Base-by-base conservation (phyloP, 495 filamentous ascomycete species). In the Beverwykella pulmonaria region DNA sequence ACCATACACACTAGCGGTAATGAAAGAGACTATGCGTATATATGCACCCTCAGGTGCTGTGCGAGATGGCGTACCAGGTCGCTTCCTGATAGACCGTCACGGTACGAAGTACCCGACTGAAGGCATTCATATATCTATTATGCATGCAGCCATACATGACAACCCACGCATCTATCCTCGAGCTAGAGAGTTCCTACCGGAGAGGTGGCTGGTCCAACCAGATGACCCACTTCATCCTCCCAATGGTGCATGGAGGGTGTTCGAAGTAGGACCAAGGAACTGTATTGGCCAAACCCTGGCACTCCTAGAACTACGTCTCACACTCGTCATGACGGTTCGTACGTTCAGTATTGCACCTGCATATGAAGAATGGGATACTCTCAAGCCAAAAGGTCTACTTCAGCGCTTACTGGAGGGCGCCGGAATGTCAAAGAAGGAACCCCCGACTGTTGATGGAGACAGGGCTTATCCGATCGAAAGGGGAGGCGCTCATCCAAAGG, bases 291-390 rank as follows among this genome's bases (percentile, higher is more conserved):
- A 75, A 62, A 65, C 70, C 23, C 67, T 76, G 3, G 73, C 68
- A 1, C 59, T 73, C 10, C 44, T 74, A 7, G 73, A 76, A 54
- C 55, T 63, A 3, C 68, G 67, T 27, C 53, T 76, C 22, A 68
- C 75, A 12, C 52, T 76, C 0, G 71, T 61, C 2, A 57, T 64
- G 34, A 55, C 53, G 7, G 14, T 74, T 8, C 26, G 72, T 17
- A 26, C 20, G 0, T 74, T 72, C n/a, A n/a, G n/a, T n/a, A n/a
- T n/a, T n/a, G n/a, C n/a, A n/a, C n/a, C n/a, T n/a, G n/a, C n/a
- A n/a, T 74, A 82, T 73, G 77, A 77, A 0, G 74, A 83, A 55
- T 77, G 71, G 72, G 79, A 81, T 67, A 17, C n/a, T n/a, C n/a
- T n/a, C n/a, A n/a, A n/a, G n/a, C n/a, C n/a, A n/a, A n/a, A n/a